Base-by-base conservation (phyloP, 169 alveolate genomes). In the Sarcocystis neurona region DNA sequence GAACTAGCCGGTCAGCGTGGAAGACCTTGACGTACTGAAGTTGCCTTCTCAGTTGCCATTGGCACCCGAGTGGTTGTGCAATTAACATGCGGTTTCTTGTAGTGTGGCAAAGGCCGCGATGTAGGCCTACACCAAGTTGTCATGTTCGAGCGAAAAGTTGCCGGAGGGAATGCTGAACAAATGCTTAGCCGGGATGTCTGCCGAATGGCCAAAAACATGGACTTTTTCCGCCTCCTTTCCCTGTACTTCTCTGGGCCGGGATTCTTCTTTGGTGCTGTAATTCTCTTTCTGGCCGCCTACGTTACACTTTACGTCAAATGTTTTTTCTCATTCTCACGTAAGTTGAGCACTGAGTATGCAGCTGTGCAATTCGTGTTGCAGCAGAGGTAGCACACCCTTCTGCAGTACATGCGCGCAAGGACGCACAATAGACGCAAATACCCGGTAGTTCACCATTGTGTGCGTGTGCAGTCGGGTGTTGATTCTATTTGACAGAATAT, bases 81-180 rank as follows among this genome's bases (percentile, higher is more conserved):
- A 23, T 44, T 41, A 41, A 1, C 5, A 0, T 44, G 39, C 32
- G 3, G 44, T 44, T 70, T 48, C 75, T 27, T 87, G 87, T 84
- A 87, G 91, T 87, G 91, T 48, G 92, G 92, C 37, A 89, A 89
- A 79, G 92, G 92, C 27, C 92, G 92, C 6, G 92, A 89, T 66
- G 85, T 78, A 44, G 89, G 92, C 8, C 82, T 89, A 41, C 89
- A 79, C 39, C 92, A 89, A 72, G 89, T 89, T 27, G 88, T 80
- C 15, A 89, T 79, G 89, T 89, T 89, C 72, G 92, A 89, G 53
- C 79, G 70, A 66, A 89, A 89, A 70, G 80, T 89, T 70, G 89
- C 92, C 48, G 87, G 89, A 10, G 92, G 92, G 8, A 89, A 89
- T 44, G 92, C 86, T 3, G 92, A 89, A 50, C 92, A 89, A 41